These are phyloP conservation scores for Begonia masoniana DNA, from an alignment of 306 rosid genomes.

Conservation along the genomic window DNA sequence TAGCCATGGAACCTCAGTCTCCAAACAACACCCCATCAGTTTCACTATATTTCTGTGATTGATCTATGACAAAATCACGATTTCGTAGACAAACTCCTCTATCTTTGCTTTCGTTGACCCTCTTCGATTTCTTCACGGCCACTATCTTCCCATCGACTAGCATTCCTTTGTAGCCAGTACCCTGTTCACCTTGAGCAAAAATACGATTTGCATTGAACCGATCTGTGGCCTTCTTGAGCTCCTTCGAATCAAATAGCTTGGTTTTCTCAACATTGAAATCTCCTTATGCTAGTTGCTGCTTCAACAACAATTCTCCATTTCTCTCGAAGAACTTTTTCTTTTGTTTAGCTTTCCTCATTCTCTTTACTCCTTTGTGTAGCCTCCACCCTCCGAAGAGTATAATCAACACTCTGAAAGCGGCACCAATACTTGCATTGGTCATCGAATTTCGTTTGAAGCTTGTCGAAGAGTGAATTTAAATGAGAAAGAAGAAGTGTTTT, in stretches of 20 bases:
- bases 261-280: slow-evolving; percentile 19
- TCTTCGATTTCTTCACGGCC: slow-evolving; percentile 24
- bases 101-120: slow-evolving; percentile 23
- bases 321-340: slow-evolving; percentile 32
- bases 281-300: slow-evolving; percentile 17
- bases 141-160: slow-evolving; percentile 13
- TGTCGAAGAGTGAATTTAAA: neutral
- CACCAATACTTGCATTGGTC: slow-evolving; percentile 27
- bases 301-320: slow-evolving; percentile 44
- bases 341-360: slow-evolving; percentile 5
- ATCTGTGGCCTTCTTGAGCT: slow-evolving; percentile 35
- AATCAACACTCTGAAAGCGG: slow-evolving; percentile 18
- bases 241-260: slow-evolving; percentile 32
- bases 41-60: slow-evolving; percentile 35
- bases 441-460: neutral
- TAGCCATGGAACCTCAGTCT: slow-evolving; percentile 36
- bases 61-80: slow-evolving; percentile 33
- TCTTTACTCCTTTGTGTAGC: slow-evolving; percentile 12
- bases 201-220: slow-evolving; percentile 8
- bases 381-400: slow-evolving; percentile 23
- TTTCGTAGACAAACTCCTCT: slow-evolving; percentile 28
- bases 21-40: slow-evolving; percentile 42
- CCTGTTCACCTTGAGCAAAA: slow-evolving; percentile 21
- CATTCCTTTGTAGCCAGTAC: slow-evolving; percentile 22
- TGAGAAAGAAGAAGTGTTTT: neutral